Conservation (phyloP, 805 yeast species). For the Deakozyma indianensis region DNA sequence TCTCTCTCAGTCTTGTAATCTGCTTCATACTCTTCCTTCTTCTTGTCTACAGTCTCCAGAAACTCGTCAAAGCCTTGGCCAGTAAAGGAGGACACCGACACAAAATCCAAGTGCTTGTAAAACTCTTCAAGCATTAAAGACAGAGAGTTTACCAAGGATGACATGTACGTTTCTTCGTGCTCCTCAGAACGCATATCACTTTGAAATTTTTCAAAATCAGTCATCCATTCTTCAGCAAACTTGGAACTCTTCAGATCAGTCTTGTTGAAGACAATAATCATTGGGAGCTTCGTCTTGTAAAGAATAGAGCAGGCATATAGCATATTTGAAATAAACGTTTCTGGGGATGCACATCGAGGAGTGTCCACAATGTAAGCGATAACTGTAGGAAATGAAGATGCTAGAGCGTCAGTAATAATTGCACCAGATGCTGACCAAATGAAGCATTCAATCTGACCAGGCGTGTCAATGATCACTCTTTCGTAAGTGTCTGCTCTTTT, state of each 20-base stretch:
- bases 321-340: conserved; percentile 97
- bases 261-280: conserved; percentile 92
- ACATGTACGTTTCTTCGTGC: conserved; percentile 78
- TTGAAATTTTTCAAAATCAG: conserved; percentile 88
- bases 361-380: conserved; percentile 94
- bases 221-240: conserved; percentile 95
- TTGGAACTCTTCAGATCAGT: conserved; percentile 76
- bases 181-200: conserved; percentile 55
- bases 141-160: conserved; percentile 86
- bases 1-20: conserved; percentile 82
- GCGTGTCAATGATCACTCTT: conserved; percentile 86
- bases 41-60: conserved; percentile 65
- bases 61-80: conserved; percentile 94
- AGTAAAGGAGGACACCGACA: conserved; percentile 82
- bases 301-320: conserved; percentile 93
- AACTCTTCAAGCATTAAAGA: conserved; percentile 92
- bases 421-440: conserved; percentile 98
- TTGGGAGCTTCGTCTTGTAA: conserved; percentile 90
- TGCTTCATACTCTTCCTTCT: conserved; percentile 74
- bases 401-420: conserved; percentile 91
- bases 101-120: conserved; percentile 83
- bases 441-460: conserved; percentile 97
- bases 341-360: conserved; percentile 85
- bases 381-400: conserved; percentile 89
- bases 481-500: conserved; percentile 43